These are phyloP conservation scores for Zygosaccharomyces bailii DNA, from an alignment of 805 yeast species.

Conservation along the genomic window DNA sequence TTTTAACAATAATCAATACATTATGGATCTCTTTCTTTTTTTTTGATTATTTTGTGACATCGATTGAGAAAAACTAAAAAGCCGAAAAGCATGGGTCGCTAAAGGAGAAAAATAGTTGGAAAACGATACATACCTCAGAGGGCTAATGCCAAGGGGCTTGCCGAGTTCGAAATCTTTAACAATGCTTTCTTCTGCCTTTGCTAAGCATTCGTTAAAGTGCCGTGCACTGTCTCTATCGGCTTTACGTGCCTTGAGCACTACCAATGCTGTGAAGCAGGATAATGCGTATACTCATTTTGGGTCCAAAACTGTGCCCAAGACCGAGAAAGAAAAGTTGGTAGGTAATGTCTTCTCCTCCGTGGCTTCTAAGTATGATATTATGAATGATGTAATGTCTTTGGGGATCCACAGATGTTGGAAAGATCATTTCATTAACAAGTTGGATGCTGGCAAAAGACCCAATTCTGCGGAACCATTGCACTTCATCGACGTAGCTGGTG, in stretches of 20 bases:
- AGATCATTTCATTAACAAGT: slow-evolving; percentile 75
- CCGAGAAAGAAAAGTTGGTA: slow-evolving; percentile 78
- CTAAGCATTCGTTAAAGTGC: not conserved
- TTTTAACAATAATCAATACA: too few species aligned
- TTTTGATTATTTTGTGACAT: slow-evolving; percentile 6
- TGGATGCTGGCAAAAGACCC: slow-evolving; percentile 93
- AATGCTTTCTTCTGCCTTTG: slow-evolving; percentile 3
- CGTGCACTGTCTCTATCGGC: slow-evolving; percentile 6
- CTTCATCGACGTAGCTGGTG: slow-evolving; percentile 97
- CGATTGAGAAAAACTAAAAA: not conserved
- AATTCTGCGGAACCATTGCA: slow-evolving; percentile 72
- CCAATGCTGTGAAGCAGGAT: not conserved
- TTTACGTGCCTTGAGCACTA: slow-evolving; percentile 4
- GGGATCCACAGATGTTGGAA: slow-evolving; percentile 97
- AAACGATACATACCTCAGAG: not conserved
- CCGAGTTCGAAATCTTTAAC: not conserved
- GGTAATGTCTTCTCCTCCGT: slow-evolving; percentile 90
- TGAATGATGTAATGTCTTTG: slow-evolving; percentile 97
- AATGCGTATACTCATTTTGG: slow-evolving; percentile 77
- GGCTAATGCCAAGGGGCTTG: not conserved
- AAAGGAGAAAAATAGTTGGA: not conserved
- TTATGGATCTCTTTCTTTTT: not conserved
- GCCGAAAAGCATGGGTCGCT: not conserved
- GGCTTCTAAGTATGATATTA: slow-evolving; percentile 88
- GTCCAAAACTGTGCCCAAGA: slow-evolving; percentile 71